phyloP scores from a whole-genome alignment of 257 asterid genomes.

The Primulina huaijiensis region DNA sequence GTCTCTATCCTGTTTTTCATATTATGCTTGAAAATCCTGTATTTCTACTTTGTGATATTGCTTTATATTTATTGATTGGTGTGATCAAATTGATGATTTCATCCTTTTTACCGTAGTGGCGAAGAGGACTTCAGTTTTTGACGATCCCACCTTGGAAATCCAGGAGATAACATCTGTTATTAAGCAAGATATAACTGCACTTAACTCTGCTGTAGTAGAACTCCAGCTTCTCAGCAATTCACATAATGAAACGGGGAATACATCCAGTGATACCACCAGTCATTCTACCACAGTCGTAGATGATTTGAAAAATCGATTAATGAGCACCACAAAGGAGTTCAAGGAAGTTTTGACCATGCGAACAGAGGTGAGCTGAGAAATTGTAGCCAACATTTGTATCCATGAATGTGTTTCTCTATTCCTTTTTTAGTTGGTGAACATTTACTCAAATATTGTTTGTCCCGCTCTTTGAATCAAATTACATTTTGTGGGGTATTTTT shows the following conservation, averaged over 20 bases:
- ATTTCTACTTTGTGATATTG: not conserved
- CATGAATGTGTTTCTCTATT: not conserved
- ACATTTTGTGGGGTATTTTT: constrained; percentile 3
- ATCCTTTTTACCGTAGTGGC: constrained; percentile 63
- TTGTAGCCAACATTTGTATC: not conserved
- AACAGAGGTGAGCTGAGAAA: constrained; percentile 67
- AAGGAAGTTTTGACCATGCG: constrained; percentile 91
- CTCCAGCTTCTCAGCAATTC: constrained; percentile 73
- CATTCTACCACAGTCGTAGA: constrained; percentile 94
- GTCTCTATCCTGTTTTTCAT: not conserved
- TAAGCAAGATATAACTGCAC: constrained; percentile 91
- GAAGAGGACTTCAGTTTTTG: constrained; percentile 80
- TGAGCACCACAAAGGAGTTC: constrained; percentile 89
- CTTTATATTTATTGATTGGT: constrained; percentile 2
- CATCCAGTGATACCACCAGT: constrained; percentile 66
- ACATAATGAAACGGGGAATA: constrained; percentile 52
- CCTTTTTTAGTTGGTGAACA: not conserved
- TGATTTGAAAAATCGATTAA: constrained; percentile 83
- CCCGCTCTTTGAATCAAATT: not conserved
- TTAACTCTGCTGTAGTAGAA: constrained; percentile 84
- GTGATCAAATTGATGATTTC: constrained; percentile 1
- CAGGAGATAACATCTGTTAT: constrained; percentile 91
- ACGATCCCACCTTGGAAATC: constrained; percentile 91
- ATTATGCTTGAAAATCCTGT: not conserved
- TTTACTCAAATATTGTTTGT: not conserved